Base-by-base conservation (phyloP, 1,284 basidiomycete species). In the Ganoderma multipileum region DNA sequence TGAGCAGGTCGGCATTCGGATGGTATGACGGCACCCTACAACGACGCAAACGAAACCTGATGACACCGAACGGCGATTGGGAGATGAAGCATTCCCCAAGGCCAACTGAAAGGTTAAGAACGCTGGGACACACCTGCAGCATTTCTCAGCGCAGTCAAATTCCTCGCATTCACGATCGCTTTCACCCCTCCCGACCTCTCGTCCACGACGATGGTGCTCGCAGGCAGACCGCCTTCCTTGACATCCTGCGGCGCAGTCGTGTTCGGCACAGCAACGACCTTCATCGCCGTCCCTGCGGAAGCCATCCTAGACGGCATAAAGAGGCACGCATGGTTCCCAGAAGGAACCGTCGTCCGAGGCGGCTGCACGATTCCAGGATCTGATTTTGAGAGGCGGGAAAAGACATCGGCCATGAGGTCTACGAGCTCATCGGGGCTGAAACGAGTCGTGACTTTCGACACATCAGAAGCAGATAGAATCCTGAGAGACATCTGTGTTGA, bases 61-160 rank as follows among this genome's bases (percentile, higher is more conserved):
- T 18, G n/a, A 23, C 41, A 18, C 41, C 41, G 41, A 42, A 42
- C 14, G 18, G 41, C 16, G 47, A 50, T 50, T 50, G 28, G 11
- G n/a, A 30, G n/a, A 28, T 11, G 2, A 12, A 18, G 30, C 23
- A 12, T 0, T 28, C 47, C 14, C 2, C 4, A 7, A 54, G 5
- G 14, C 5, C 14, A 30, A 54, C 9, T 33, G 33, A 8, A 33
- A 33, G 33, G 1, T 16, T 23, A 30, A 6, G 18, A 9, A 16
- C 14, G n/a, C n/a, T 39, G 3, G 23, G 23, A 72, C 86, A 68
- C 74, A 91, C 94, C 92, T 71, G 91, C 92, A 60, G 93, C 94
- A 67, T 92, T 97, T 59, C 95, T 79, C 57, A 95, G 78, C 1
- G 94, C 92, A 0, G 95, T 96, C 69, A 97, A 79, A 47, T 83